phyloP scores from a whole-genome alignment of 2,329 filamentous ascomycete genomes.

The Claviceps arundinis region DNA sequence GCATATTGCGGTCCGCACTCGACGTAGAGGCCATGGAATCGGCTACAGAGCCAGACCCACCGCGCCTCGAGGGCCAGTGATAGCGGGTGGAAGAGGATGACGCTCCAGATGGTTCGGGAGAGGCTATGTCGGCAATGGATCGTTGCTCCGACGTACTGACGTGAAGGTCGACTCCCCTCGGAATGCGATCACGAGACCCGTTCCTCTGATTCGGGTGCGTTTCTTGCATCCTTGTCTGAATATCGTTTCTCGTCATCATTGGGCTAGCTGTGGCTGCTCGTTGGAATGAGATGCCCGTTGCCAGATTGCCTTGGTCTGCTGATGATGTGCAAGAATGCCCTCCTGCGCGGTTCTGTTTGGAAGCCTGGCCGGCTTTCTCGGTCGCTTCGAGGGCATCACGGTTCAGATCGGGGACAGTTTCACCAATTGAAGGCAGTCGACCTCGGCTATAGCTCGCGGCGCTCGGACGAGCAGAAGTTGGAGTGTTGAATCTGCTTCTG shows the following conservation, averaged over 20 bases:
- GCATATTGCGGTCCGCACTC: conserved; percentile 35
- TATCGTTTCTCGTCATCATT: conserved; percentile 49
- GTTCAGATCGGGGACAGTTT: conserved; percentile 27
- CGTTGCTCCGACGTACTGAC: conserved; percentile 44
- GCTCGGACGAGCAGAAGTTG: conserved; percentile 47
- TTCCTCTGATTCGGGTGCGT: conserved; percentile 47
- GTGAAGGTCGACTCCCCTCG: conserved; percentile 52
- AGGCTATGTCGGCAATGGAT: conserved; percentile 38
- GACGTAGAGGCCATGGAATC: conserved; percentile 45
- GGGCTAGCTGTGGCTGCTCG: conserved; percentile 57
- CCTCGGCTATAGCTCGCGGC: conserved; percentile 47
- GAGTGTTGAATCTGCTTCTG: conserved; percentile 56
- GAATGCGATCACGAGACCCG: conserved; percentile 66
- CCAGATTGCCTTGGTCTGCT: conserved; percentile 28
- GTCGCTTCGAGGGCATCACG: conserved; percentile 15
- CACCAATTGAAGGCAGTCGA: conserved; percentile 67
- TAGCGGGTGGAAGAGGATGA: conserved; percentile 43
- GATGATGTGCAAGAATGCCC: conserved; percentile 24
- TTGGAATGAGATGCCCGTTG: conserved; percentile 34
- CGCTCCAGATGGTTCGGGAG: conserved; percentile 40
- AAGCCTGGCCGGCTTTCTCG: conserved; percentile 12
- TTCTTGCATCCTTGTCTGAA: conserved; percentile 48
- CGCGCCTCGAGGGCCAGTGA: conserved; percentile 41
- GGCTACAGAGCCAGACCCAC: conserved; percentile 40
- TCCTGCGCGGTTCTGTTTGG: conserved; percentile 16